These are phyloP conservation scores for Conoideocrella luteorostrata DNA, from an alignment of 2,329 filamentous ascomycete species.

Conservation along the genomic window DNA sequence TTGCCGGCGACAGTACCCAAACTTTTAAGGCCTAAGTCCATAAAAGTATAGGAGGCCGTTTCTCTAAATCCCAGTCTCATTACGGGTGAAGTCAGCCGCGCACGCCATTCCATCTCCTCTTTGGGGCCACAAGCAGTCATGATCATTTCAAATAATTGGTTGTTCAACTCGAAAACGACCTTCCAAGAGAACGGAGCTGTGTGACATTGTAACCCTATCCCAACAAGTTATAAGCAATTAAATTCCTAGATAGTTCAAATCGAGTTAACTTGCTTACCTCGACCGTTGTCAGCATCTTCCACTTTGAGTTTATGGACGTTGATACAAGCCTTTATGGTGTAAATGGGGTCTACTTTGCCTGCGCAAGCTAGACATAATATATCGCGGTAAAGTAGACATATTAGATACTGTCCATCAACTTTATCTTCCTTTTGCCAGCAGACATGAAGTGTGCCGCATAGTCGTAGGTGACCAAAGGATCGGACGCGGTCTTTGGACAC, in stretches of 20 bases:
- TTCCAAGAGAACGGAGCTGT: conserved; percentile 90
- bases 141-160: conserved; percentile 75
- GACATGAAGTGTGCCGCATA: conserved; percentile 79
- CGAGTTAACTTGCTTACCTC: conserved; percentile 42
- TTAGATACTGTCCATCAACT: conserved; percentile 73
- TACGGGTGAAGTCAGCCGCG: conserved; percentile 50
- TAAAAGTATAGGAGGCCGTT: conserved; percentile 51
- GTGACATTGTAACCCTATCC: conserved; percentile 74
- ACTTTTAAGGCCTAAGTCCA: conserved; percentile 64
- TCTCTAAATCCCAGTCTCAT: conserved; percentile 41
- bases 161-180: conserved; percentile 70
- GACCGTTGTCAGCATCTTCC: conserved; percentile 68
- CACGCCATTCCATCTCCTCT: conserved; percentile 77
- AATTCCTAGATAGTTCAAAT: neutral
- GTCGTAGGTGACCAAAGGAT: conserved; percentile 68
- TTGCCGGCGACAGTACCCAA: conserved; percentile 71
- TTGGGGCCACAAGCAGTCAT: conserved; percentile 76
- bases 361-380: conserved; percentile 70
- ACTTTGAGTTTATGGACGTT: conserved; percentile 58
- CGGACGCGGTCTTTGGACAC: conserved; percentile 62
- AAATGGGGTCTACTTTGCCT: conserved; percentile 57
- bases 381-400: conserved; percentile 76
- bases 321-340: conserved; percentile 70
- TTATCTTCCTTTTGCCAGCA: conserved; percentile 69
- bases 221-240: neutral